Base-by-base conservation (phyloP, 331 rosid genomes). In the Acacia concinna region DNA sequence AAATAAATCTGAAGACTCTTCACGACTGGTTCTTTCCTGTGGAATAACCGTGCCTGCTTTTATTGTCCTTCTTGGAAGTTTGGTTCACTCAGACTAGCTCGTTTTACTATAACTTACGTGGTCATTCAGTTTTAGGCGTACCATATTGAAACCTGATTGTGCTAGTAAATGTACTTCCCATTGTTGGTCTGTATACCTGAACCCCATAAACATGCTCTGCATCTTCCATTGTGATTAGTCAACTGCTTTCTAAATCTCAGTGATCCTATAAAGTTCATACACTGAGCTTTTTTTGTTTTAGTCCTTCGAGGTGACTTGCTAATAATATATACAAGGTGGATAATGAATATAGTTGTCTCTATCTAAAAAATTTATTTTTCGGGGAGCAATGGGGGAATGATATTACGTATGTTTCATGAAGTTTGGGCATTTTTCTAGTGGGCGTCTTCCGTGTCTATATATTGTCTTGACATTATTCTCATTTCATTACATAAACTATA, bases 401-500 rank as follows among this genome's bases (percentile, higher is more conserved):
- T 73, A 23, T 52, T 62, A 32, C 60, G 41, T 68, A 18, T 64
- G 9, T 69, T 73, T 40, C 49, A 63, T 40, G 25, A 59, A 59
- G 46, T 57, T 9, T 57, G 32, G 31, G 27, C 74, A 11, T 82
- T 68, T 80, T 21, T n/a, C 30, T 56, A 31, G 10, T 56, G 15
- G 0, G 2, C 31, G 21, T 23, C 31, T n/a, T 17, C 32, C 67
- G 17, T 78, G 31, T 46, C 2, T 54, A 62, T 20, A n/a, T 41
- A 41, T 46, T 65, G 5, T 65, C 75, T 43, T 77, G 8, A 23
- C 78, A 15, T 28, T 78, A 63, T 80, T 82, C 81, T 78, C 40
- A 79, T 38, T 11, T 38, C 41, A 38, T 72, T 67, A 70, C 80
- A 40, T 49, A 54, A n/a, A 21, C 62, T 76, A 51, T 63, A 4